Evolutionary conservation across 2,329 filamentous ascomycete genomes (phyloP).

Genomic region (Fusarium azukiicola): DNA sequence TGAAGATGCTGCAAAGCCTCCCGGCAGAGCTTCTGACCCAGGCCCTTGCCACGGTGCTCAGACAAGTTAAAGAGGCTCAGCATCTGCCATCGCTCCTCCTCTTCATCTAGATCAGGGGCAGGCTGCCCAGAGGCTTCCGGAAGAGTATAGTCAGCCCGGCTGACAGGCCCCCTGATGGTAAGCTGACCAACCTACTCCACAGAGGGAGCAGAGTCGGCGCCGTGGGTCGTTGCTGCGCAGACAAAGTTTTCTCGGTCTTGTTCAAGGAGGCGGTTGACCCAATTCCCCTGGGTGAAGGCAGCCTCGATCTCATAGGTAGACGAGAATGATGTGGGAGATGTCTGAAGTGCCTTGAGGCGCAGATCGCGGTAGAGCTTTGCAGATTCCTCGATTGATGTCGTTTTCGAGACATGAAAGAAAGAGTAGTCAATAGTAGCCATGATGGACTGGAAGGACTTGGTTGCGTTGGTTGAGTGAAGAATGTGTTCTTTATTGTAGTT

Average conservation of each 20-base stretch:
- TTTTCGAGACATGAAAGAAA: constrained; percentile 10
- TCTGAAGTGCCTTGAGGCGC: constrained; percentile 7
- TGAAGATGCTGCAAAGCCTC: not conserved
- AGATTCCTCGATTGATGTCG: not conserved
- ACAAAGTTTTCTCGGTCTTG: constrained; percentile 12
- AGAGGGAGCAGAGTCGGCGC: not conserved
- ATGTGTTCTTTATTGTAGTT: no score
- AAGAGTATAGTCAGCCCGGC: not conserved
- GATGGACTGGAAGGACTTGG: not conserved
- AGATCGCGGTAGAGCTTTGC: not conserved
- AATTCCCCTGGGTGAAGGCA: not conserved
- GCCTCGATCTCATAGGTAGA: constrained; percentile 10
- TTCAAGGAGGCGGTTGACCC: not conserved
- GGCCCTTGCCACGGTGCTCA: not conserved
- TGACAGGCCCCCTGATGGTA: not conserved
- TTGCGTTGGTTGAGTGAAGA: no score
- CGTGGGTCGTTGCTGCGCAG: not conserved
- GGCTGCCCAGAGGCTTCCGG: not conserved
- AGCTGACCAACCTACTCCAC: constrained; percentile 16
- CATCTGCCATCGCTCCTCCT: constrained; percentile 14
- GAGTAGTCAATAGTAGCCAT: not conserved
- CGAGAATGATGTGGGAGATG: constrained; percentile 1
- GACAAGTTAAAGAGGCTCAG: not conserved
- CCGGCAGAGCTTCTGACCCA: not conserved
- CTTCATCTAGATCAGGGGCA: not conserved